Percentiles rank a stretch among this genome's conserved stretches.
Conservation (phyloP, 2,329 filamentous ascomycete species). For the Talaromyces sp. region DNA sequence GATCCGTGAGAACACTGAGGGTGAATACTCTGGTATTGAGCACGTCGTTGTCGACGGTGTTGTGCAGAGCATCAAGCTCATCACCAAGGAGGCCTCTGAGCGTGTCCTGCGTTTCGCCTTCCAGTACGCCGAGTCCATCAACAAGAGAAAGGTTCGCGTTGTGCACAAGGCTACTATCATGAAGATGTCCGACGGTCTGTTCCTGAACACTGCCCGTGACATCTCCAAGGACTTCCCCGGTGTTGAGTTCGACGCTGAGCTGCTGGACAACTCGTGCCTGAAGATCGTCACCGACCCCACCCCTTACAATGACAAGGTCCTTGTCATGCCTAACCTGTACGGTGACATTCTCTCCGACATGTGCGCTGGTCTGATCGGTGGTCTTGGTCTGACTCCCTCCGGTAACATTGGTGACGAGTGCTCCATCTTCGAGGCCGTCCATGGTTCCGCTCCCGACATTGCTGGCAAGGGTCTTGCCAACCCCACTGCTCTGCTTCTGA, state of each 20-base stretch:
- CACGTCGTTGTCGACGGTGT: constrained; percentile 97
- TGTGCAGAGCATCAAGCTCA: constrained; percentile 99
- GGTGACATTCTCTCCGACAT: constrained; percentile 99
- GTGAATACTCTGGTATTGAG: constrained; percentile 99
- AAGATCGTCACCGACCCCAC: constrained; percentile 97
- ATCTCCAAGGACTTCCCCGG: constrained; percentile 93
- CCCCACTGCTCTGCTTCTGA: constrained; percentile 92
- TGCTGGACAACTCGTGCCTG: constrained; percentile 98
- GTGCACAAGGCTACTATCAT: constrained; percentile 99
- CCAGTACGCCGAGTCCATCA: constrained; percentile 92
- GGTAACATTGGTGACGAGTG: constrained; percentile 99
- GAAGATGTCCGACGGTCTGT: constrained; percentile 99
- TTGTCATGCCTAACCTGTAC: constrained; percentile 97
- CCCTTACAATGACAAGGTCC: constrained; percentile 98
- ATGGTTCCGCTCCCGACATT: constrained; percentile 96
- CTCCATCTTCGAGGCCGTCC: constrained; percentile 99
- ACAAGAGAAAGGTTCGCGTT: constrained; percentile 93
- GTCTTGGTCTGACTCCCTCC: constrained; percentile 93
- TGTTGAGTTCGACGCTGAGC: constrained; percentile 95
- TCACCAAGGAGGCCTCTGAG: constrained; percentile 92
- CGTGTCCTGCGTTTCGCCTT: constrained; percentile 96
- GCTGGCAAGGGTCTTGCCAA: constrained; percentile 95
- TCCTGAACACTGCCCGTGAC: constrained; percentile 82
- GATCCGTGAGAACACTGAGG: constrained; percentile 99
- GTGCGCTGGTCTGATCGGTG: constrained; percentile 97